Base-by-base conservation (phyloP, 805 yeast genomes). In the Ogataea glucozyma region DNA sequence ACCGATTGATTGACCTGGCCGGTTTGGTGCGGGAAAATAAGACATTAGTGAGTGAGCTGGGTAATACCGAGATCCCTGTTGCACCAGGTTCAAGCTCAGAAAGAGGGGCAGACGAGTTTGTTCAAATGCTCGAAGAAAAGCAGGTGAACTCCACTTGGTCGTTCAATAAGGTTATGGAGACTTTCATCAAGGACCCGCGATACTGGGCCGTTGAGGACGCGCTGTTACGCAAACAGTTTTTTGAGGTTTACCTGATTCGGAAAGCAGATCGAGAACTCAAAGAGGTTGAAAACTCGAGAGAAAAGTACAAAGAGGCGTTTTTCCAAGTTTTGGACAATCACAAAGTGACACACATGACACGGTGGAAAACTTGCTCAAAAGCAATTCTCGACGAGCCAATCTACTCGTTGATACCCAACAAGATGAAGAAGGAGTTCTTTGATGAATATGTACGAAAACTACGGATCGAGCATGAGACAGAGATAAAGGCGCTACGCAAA, bases 71-170 rank as follows among this genome's bases (percentile, higher is more conserved):
- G 40, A 20, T 22, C 16, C 20, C 4, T 9, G 31, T 21, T 20
- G 12, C 32, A 10, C n/a, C 34, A 24, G 36, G 40, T n/a, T n/a
- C n/a, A 17, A 43, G 42, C 14, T 44, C 39, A 3, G 31, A 33
- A 5, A 20, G 20, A 13, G 35, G 35, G 10, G 26, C 38, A 9
- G 38, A 34, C 35, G 74, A 72, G 31, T 88, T 83, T 57, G 53
- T 70, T 13, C 59, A 66, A 2, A 69, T 88, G 74, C 65, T 89
- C 8, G 60, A 65, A 24, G 78, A 73, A 1, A 62, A 73, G 27
- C 64, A 71, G 6, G 87, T 88, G 3, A 89, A 83, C 58, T 73
- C 85, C 0, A 75, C 84, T 0, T 85, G 91, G 90, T 74, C 93
- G 0, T 88, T 88, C 61, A 78, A 74, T 37, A 69, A 69, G 44